phyloP scores from a whole-genome alignment of 768 basidiomycete species.

The Pulveroboletus sp. region DNA sequence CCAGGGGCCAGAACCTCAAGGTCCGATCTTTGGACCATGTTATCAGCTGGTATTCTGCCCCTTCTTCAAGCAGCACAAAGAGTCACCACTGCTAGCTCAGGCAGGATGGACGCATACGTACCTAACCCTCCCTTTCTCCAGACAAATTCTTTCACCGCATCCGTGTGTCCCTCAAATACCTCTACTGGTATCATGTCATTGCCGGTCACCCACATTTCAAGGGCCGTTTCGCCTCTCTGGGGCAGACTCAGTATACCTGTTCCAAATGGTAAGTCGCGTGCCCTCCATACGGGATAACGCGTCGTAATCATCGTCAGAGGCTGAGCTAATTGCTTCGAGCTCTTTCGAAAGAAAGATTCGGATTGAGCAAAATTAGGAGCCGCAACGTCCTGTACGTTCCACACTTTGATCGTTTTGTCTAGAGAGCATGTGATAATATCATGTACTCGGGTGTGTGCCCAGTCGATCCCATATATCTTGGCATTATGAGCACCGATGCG shows the following conservation, averaged over 20 bases:
- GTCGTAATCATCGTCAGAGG: slow-evolving; percentile 61
- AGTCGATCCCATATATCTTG: slow-evolving; percentile 97
- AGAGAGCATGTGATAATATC: slow-evolving; percentile 93
- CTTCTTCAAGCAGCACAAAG: slow-evolving; percentile 31
- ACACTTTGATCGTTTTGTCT: slow-evolving; percentile 89
- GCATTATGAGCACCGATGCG: slow-evolving; percentile 78
- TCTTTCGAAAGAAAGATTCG: slow-evolving; percentile 8
- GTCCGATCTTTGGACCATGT: slow-evolving; percentile 91
- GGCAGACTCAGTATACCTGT: slow-evolving; percentile 82
- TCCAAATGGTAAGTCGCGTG: slow-evolving; percentile 89
- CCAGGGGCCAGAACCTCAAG: slow-evolving; percentile 86
- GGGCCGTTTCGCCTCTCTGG: slow-evolving; percentile 76
- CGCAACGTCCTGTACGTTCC: slow-evolving; percentile 41
- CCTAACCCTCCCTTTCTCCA: slow-evolving; percentile 74
- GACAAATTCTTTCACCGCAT: slow-evolving; percentile 97
- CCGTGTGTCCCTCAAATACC: slow-evolving; percentile 81
- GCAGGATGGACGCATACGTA: slow-evolving; percentile 18
- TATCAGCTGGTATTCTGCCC: slow-evolving; percentile 56
- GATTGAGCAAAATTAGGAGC: slow-evolving; percentile 13
- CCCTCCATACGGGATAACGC: slow-evolving; percentile 90
- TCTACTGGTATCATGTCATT: slow-evolving; percentile 47
- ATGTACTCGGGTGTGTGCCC: slow-evolving; percentile 70
- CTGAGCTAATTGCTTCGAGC: slow-evolving; percentile 14
- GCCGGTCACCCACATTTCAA: slow-evolving; percentile 72
- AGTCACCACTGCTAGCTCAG: neutral